A percentile compares a stretch with the other conserved stretches of the same genome.
phyloP scores from a whole-genome alignment of 2,329 filamentous ascomycete species.

The Ustulina deusta region DNA sequence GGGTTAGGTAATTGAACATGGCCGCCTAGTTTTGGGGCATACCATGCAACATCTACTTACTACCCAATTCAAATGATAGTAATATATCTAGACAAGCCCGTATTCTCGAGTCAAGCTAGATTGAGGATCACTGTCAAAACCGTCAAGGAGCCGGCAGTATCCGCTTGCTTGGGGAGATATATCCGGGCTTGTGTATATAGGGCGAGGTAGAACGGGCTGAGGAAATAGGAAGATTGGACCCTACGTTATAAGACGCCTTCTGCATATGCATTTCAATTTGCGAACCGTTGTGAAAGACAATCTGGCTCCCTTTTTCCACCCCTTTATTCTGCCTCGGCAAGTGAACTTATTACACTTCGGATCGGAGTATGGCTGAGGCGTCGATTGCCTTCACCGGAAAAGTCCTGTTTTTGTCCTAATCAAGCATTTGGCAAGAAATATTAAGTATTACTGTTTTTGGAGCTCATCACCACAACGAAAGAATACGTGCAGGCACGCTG shows the following conservation, averaged over 20 bases:
- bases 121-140: neutral
- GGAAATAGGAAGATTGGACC: too few species aligned
- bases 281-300: neutral
- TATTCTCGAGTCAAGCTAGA: neutral
- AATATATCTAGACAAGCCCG: neutral
- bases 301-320: neutral
- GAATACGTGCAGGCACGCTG: neutral
- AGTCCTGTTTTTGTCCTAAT: too few species aligned
- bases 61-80: neutral
- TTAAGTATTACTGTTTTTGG: too few species aligned
- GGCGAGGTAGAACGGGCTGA: neutral
- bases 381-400: neutral
- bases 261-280: too few species aligned
- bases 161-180: neutral
- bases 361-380: neutral
- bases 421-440: neutral
- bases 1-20: constrained; percentile 17
- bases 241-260: too few species aligned
- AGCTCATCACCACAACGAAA: neutral
- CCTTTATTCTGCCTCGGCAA: neutral
- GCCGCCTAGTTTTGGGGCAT: constrained; percentile 4
- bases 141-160: too few species aligned
- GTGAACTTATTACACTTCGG: neutral
- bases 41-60: neutral
- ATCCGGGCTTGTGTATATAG: neutral